Evolutionary conservation across 306 rosid genomes (phyloP).

Genomic region (Castanospermum australe): DNA sequence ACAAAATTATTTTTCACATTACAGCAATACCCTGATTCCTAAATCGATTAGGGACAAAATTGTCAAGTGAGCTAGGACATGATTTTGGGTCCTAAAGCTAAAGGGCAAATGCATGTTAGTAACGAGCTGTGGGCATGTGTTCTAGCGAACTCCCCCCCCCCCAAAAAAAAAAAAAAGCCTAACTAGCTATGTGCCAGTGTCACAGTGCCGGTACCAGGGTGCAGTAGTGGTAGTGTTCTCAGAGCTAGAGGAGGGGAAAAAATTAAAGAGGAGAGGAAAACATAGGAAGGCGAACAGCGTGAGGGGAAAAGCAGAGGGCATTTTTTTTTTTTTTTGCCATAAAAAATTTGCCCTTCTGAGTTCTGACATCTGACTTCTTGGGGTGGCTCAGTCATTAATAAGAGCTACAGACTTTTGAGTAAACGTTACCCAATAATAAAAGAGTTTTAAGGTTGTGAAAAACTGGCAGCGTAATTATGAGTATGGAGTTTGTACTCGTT

Average conservation of each 20-base stretch:
- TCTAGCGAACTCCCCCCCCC: too few relatives aligned
- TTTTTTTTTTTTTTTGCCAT: not conserved
- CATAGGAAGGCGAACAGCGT: not conserved
- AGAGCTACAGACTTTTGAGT: not conserved
- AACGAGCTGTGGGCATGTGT: conserved; percentile 27
- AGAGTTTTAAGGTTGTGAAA: not conserved
- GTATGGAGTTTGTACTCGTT: not conserved
- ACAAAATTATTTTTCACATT: not conserved
- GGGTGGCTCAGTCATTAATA: not conserved
- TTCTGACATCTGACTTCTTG: too few relatives aligned
- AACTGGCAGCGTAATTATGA: conserved; percentile 7
- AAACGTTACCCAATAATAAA: not conserved
- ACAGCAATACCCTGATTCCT: not conserved
- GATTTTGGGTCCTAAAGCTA: not conserved
- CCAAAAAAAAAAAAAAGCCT: too few relatives aligned
- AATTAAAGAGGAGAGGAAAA: not conserved
- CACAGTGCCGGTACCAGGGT: too few relatives aligned
- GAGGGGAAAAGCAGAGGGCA: not conserved
- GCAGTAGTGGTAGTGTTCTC: not conserved
- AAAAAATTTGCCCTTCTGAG: not conserved
- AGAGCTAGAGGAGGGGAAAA: not conserved
- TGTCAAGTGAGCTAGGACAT: not conserved
- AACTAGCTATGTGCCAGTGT: not conserved
- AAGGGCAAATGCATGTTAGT: conserved; percentile 5
- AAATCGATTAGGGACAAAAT: not conserved